Evolutionary conservation across 345 rosid species (phyloP), one percentile per base, ranked within the genome.

Genomic region (Linum tenue): DNA sequence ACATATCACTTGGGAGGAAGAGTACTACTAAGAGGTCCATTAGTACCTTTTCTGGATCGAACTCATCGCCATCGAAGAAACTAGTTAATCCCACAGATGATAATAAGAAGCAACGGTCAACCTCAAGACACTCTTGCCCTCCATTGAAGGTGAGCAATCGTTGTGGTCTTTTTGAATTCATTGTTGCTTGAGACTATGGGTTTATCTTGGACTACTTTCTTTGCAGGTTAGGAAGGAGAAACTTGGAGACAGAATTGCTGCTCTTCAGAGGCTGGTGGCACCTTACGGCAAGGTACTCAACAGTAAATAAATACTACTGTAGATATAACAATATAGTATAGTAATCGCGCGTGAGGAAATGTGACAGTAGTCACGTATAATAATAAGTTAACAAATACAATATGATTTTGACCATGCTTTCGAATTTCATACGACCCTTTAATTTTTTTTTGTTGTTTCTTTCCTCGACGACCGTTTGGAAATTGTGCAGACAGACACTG

Each of bases 211-310:
- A 22, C 22, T 17, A 50, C 10, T 5, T 4, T 41, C 9, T 41
- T 1, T 8, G 5, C 53, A 79, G 79, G 77, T 80, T 56, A 80
- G 83, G 63, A 86, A 82, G 73, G 84, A 82, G 78, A 86, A 80
- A 70, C 70, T 82, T 61, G 82, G 91, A 62, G 90, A 85, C 75
- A 72, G 82, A 75, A 74, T 87, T 67, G 83, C 90, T 75, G 76
- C 83, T 63, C 87, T 87, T 69, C 90, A 85, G 69, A 81, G 82
- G 78, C 14, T 87, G 70, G 90, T 83, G 73, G 84, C 95, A 68
- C 95, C 95, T 68, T 87, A 79, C 78, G 85, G 90, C 63, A 87
- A 84, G 87, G 86, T 82, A 64, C 9, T 48, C 9, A 55, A 36
- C 3, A 51, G 5, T 10, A 7, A 0, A 53, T 55, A 39, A 35